These are phyloP conservation scores for Corymbia citriodora DNA, from an alignment of 441 rosid genomes.

Conservation along the genomic window DNA sequence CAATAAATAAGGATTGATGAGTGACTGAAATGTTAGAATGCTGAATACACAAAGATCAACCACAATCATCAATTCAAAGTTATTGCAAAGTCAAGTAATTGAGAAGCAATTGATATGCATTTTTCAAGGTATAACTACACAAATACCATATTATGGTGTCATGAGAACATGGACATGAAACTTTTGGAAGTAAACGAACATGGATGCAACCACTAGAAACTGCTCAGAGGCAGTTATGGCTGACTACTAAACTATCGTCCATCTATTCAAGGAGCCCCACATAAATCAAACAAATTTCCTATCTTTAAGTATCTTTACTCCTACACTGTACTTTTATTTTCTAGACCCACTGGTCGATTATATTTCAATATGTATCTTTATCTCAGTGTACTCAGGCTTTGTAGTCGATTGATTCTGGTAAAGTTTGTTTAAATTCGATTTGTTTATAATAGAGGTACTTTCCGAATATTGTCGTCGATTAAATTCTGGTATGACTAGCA, in stretches of 20 bases:
- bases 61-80: not conserved
- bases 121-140: no score
- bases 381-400: rapidly evolving
- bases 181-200: no score
- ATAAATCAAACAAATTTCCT: no score
- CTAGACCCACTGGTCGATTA: no score
- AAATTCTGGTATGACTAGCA: no score
- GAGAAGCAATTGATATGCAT: not conserved
- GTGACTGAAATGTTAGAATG: not conserved
- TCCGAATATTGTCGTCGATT: no score
- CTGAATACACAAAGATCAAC: rapidly evolving
- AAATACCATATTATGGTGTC: no score
- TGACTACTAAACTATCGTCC: rapidly evolving
- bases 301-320: not conserved
- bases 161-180: no score
- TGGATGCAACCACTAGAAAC: not conserved
- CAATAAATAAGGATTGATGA: not conserved
- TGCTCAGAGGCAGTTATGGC: not conserved
- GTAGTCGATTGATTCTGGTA: not conserved
- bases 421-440: no score
- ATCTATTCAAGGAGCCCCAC: not conserved
- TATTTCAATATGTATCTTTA: no score
- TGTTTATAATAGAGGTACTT: no score
- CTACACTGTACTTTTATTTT: rapidly evolving
- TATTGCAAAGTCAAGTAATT: rapidly evolving